phyloP scores from a whole-genome alignment of 495 filamentous ascomycete species.

The Chlorociboria aeruginascens region DNA sequence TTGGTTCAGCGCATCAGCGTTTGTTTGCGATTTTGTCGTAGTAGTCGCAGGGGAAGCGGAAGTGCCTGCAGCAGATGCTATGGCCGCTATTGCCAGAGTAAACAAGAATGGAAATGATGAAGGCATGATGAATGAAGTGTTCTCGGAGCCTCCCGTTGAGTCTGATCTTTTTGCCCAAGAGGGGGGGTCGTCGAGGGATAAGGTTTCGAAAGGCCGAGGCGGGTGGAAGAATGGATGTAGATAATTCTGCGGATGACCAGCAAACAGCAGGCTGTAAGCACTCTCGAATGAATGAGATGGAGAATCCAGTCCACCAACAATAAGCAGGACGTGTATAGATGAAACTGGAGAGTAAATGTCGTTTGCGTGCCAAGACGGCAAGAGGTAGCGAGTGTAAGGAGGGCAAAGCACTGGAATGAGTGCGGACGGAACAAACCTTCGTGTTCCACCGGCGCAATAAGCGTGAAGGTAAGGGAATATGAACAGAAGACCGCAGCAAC shows the following conservation, averaged over 20 bases:
- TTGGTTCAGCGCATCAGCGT: conserved; percentile 11
- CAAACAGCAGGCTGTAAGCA: conserved; percentile 12
- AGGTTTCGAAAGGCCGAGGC: neutral
- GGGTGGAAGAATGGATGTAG: conserved; percentile 4
- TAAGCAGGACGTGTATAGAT: neutral
- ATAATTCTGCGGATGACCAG: conserved; percentile 15
- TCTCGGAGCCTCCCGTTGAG: too few species aligned
- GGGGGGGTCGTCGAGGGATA: neutral
- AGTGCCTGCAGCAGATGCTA: conserved; percentile 3
- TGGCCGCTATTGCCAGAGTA: conserved; percentile 6
- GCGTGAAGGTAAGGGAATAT: neutral
- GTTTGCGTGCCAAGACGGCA: neutral
- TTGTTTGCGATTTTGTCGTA: neutral
- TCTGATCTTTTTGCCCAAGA: too few species aligned
- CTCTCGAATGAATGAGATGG: neutral
- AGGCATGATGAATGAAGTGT: conserved; percentile 6
- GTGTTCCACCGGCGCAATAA: neutral
- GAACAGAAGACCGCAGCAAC: neutral
- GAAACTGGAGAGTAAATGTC: neutral
- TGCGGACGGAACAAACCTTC: neutral
- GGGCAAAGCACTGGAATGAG: neutral
- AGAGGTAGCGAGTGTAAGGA: neutral
- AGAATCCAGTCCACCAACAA: neutral
- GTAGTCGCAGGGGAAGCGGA: neutral
- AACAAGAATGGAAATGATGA: conserved; percentile 7